Evolutionary conservation across 306 rosid species (phyloP), one percentile per base, ranked within the genome.

Genomic region (Cicer judaicum): DNA sequence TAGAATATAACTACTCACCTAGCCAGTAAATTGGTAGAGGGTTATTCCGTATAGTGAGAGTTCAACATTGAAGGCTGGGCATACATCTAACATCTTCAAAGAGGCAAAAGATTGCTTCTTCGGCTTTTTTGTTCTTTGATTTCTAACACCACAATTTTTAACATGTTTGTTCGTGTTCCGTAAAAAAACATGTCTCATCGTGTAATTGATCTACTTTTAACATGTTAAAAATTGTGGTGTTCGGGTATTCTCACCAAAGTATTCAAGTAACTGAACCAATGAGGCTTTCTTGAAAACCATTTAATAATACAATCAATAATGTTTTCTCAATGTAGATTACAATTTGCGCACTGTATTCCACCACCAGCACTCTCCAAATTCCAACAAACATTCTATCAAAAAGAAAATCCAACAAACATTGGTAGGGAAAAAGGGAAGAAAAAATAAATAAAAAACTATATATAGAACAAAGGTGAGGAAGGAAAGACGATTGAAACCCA

Each of bases 301-400:
- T 85, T 62, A 72, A 87, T 72, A 81, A 87, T 72, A 81, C 74
- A 69, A 81, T 73, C 84, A 88, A 85, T 72, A 74, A 44, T 77
- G 79, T 85, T 72, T 64, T 46, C 80, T 73, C 82, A 66, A 59
- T 29, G 74, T 72, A 77, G 71, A 87, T 87, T 87, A 88, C 93
- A 87, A 76, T 77, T 86, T 70, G 78, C 73, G 68, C 87, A 74
- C 84, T 61, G 86, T 67, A 74, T 74, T 81, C 85, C 87, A 76
- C 83, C 80, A 77, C 63, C 79, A 81, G 79, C 91, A 85, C 88
- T 78, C 79, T 48, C 73, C 79, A 82, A 79, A 85, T 50, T 64
- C 88, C 84, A 87, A 77, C 66, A 90, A 53, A 53, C 10, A 53
- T 53, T 52, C 16, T 53, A 29, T 54, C 60, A 54, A 54, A 54